phyloP scores from a whole-genome alignment of 78 protist genomes.

The Cavenderia fasciculata region DNA sequence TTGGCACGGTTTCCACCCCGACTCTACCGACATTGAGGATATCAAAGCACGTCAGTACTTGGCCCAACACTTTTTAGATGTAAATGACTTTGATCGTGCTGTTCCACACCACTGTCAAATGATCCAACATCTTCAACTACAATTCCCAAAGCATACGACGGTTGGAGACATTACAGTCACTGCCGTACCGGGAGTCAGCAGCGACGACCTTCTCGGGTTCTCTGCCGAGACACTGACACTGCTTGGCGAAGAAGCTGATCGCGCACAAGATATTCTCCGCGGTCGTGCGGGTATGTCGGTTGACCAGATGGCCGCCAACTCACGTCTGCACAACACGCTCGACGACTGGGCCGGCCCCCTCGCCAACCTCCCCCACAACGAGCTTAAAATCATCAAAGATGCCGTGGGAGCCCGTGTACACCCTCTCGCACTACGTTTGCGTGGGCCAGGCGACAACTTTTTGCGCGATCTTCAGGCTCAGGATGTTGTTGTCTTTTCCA shows the following conservation, averaged over 20 bases:
- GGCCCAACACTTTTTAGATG: slow-evolving; percentile 13
- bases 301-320: slow-evolving; percentile 76
- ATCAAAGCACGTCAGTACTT: slow-evolving; percentile 9
- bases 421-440: slow-evolving; percentile 17
- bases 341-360: no score
- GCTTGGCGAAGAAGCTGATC: slow-evolving; percentile 55
- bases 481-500: slow-evolving; percentile 58
- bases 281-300: slow-evolving; percentile 44
- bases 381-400: neutral
- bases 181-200: slow-evolving; percentile 67
- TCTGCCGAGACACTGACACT: slow-evolving; percentile 56
- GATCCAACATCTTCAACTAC: neutral
- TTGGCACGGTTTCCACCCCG: slow-evolving; percentile 52
- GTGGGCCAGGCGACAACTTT: slow-evolving; percentile 74
- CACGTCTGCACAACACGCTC: slow-evolving; percentile 38
- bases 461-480: slow-evolving; percentile 58
- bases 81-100: slow-evolving; percentile 5
- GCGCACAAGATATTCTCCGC: slow-evolving; percentile 10
- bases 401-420: slow-evolving; percentile 51
- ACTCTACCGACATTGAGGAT: slow-evolving; percentile 20
- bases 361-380: neutral
- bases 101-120: slow-evolving; percentile 9
- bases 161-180: slow-evolving; percentile 80
- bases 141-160: slow-evolving; percentile 51
- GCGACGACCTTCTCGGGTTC: slow-evolving; percentile 56